Evolutionary conservation across 2,329 filamentous ascomycete species (phyloP).

Genomic region (Colletotrichum salicis): DNA sequence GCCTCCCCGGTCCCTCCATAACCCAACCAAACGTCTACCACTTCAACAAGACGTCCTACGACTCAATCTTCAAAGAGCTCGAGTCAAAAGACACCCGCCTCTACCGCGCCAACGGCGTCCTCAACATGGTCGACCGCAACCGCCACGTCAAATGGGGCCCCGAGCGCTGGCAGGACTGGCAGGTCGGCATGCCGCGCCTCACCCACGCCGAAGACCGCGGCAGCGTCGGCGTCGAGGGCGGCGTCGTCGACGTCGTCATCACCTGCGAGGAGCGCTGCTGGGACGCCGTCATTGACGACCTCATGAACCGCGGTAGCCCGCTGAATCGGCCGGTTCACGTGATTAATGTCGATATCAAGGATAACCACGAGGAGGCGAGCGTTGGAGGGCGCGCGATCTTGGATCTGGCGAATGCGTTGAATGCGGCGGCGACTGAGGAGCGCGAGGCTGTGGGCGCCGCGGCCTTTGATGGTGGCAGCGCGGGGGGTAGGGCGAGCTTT

Average conservation of each 20-base stretch:
- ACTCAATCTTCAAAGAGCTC: constrained; percentile 93
- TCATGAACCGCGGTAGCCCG: constrained; percentile 84
- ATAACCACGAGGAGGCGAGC: constrained; percentile 96
- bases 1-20: constrained; percentile 89
- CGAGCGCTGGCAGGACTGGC: constrained; percentile 98
- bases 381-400: constrained; percentile 92
- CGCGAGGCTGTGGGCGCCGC: constrained; percentile 71
- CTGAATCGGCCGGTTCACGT: constrained; percentile 95
- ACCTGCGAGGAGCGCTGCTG: constrained; percentile 98
- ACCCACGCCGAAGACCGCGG: constrained; percentile 82
- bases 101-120: constrained; percentile 90
- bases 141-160: constrained; percentile 93
- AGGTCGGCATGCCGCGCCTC: constrained; percentile 83
- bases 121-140: constrained; percentile 96
- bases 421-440: constrained; percentile 82
- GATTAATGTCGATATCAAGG: constrained; percentile 98
- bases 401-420: constrained; percentile 87
- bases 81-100: constrained; percentile 85
- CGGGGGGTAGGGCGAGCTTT: constrained; percentile 78
- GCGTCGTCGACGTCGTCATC: constrained; percentile 92
- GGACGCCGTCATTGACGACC: constrained; percentile 95
- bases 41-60: constrained; percentile 97
- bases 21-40: constrained; percentile 96
- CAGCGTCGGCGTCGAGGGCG: constrained; percentile 82
- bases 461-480: constrained; percentile 76